These are phyloP conservation scores for Juncus inflexus DNA, from an alignment of 176 grass and related monocot species.

Conservation along the genomic window DNA sequence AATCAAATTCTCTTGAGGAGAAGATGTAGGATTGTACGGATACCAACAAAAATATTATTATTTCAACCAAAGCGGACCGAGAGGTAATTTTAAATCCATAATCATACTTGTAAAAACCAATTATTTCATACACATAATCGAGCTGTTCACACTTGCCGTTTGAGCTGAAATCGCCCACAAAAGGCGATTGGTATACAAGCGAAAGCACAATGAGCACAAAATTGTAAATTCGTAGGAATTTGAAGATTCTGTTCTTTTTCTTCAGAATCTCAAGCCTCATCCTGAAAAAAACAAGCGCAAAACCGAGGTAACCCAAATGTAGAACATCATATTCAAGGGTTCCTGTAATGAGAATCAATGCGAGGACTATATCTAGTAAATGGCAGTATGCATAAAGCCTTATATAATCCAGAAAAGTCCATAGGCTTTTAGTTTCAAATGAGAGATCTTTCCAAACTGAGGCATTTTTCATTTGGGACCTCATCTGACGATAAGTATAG, in stretches of 20 bases:
- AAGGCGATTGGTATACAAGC: slow-evolving; percentile 96
- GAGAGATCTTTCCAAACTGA: slow-evolving; percentile 91
- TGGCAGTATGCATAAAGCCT: slow-evolving; percentile 89
- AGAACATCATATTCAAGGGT: slow-evolving; percentile 97
- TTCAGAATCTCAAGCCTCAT: slow-evolving; percentile 98
- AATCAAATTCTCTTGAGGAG: slow-evolving; percentile 78
- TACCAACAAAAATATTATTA: slow-evolving; percentile 89
- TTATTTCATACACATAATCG: slow-evolving; percentile 88
- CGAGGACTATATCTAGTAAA: slow-evolving; percentile 94
- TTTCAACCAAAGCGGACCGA: slow-evolving; percentile 92
- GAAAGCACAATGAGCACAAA: slow-evolving; percentile 91
- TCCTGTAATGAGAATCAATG: slow-evolving; percentile 92
- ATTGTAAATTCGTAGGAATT: slow-evolving; percentile 90
- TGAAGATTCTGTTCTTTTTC: slow-evolving; percentile 95
- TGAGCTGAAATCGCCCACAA: slow-evolving; percentile 85
- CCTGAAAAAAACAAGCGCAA: slow-evolving; percentile 94
- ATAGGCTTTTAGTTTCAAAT: slow-evolving; percentile 99
- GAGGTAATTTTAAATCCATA: slow-evolving; percentile 98
- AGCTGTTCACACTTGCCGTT: slow-evolving; percentile 72
- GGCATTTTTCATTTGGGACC: slow-evolving; percentile 73
- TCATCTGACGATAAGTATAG: slow-evolving; percentile 66
- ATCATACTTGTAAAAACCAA: slow-evolving; percentile 98
- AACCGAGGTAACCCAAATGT: slow-evolving; percentile 95
- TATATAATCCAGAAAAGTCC: slow-evolving; percentile 96
- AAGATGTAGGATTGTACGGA: slow-evolving; percentile 96